Evolutionary conservation across 2,329 filamentous ascomycete genomes (phyloP), one percentile per base, ranked within the genome.

Genomic region (Botrytis tulipae): DNA sequence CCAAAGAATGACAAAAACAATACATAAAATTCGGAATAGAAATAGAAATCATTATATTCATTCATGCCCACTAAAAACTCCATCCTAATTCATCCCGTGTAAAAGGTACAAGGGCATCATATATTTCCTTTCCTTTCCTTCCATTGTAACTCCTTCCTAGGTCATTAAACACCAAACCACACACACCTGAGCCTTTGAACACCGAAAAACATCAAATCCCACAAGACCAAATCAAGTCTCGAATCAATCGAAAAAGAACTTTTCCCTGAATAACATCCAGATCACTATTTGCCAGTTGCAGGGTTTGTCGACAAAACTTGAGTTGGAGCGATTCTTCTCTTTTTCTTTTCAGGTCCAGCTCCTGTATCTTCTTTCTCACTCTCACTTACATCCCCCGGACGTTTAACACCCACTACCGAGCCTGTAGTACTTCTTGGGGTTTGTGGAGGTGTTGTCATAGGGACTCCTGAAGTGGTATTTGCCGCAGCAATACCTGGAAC

Each of bases 371-470:
- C 89, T 37, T 84, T 84, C 74, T 88, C 87, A 37, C 84, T 86
- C 74, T 77, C 79, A 59, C 74, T 77, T 12, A 85, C 85, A 42
- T 91, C 89, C 75, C 89, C 84, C 81, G 85, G 85, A 40, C 90
- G 89, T 76, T 89, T 84, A 25, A 83, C 82, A 44, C 75, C 87
- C 81, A 79, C 88, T 2, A 88, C 86, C 73, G 86, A 89, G 40
- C 85, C 87, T 62, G 86, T 85, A 8, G 88, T 86, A 78, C 88
- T 89, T 69, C 89, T 87, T 9, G 95, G 95, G 4, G 95, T 98
- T 81, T 97, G 92, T 0, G 95, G 96, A 3, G 96, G 95, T 12
- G 95, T 98, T 54, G 93, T 93, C 78, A 97, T 89, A 0, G 94
- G 93, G 86, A 72, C 79, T 22, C 84, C 81, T n/a, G 82, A 81